Percentiles rank a stretch among this genome's conserved stretches.
Conservation (phyloP, 1,284 basidiomycete genomes). For the Pseudomicrostroma phylloplanum region DNA sequence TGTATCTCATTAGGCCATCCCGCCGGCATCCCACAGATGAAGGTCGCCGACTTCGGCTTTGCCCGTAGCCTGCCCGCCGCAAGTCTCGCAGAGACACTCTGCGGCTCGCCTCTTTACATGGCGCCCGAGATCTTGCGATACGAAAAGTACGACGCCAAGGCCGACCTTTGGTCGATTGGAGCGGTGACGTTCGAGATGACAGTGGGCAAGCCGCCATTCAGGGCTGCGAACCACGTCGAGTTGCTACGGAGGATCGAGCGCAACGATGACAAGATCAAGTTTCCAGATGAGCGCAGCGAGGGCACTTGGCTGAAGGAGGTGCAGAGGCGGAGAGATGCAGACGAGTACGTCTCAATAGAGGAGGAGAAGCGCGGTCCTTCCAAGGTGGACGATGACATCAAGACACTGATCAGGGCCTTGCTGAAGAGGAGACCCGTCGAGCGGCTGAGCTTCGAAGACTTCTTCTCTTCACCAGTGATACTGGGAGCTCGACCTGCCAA, state of each 20-base stretch:
- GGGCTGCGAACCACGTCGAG: slow-evolving; percentile 92
- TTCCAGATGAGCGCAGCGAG: slow-evolving; percentile 64
- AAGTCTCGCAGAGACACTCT: slow-evolving; percentile 93
- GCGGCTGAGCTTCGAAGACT: slow-evolving; percentile 82
- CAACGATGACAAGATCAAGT: slow-evolving; percentile 63
- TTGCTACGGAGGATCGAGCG: slow-evolving; percentile 86
- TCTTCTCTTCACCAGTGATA: slow-evolving; percentile 61
- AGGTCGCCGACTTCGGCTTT: slow-evolving; percentile 87
- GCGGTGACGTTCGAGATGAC: slow-evolving; percentile 95
- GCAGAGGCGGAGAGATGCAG: slow-evolving; percentile 30
- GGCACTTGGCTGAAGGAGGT: slow-evolving; percentile 38
- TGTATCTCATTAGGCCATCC: slow-evolving; percentile 81
- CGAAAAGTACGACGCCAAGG: slow-evolving; percentile 96
- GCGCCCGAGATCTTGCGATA: slow-evolving; percentile 95
- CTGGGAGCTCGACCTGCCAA: slow-evolving; percentile 12
- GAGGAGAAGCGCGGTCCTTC: slow-evolving; percentile 22
- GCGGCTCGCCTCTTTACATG: slow-evolving; percentile 97
- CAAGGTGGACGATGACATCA: slow-evolving; percentile 72
- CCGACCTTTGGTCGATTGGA: slow-evolving; percentile 95
- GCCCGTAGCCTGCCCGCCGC: slow-evolving; percentile 84
- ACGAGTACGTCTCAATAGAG: slow-evolving; percentile 18
- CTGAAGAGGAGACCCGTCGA: slow-evolving; percentile 78
- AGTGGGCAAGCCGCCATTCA: slow-evolving; percentile 85
- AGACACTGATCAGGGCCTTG: slow-evolving; percentile 74
- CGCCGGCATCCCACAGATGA: slow-evolving; percentile 57